Evolutionary conservation across 176 grass and related monocot species (phyloP).

Genomic region (Hsuehochloa calcarea): DNA sequence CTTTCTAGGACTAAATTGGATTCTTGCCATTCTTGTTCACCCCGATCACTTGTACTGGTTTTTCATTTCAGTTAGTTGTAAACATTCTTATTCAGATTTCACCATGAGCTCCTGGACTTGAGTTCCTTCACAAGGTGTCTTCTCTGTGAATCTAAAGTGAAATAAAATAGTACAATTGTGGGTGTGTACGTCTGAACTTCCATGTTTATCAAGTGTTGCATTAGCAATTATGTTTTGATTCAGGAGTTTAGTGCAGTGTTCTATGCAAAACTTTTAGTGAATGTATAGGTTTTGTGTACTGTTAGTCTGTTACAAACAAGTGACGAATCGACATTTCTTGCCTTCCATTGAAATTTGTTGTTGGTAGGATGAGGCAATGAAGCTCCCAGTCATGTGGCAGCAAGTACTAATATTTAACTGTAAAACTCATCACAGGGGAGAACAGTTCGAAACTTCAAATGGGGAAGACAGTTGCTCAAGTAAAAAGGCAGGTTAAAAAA

Average conservation of each 20-base stretch:
- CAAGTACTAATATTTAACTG: neutral
- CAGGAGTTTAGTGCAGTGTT: neutral
- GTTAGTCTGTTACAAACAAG: neutral
- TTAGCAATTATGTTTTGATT: neutral
- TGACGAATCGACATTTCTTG: neutral
- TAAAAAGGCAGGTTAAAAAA: neutral
- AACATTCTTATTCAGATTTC: conserved; percentile 23
- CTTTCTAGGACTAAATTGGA: conserved; percentile 8
- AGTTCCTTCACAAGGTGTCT: neutral
- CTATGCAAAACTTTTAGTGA: neutral
- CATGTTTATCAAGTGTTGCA: conserved; percentile 18
- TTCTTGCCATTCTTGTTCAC: neutral
- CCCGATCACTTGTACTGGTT: neutral
- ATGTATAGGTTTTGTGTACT: neutral
- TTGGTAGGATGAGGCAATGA: neutral
- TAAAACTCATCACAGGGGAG: neutral
- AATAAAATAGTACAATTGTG: conserved; percentile 12
- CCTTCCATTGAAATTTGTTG: neutral
- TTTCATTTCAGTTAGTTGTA: conserved; percentile 10
- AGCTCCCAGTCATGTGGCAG: neutral
- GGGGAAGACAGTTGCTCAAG: neutral
- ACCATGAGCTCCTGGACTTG: neutral
- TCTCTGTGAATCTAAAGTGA: conserved; percentile 3
- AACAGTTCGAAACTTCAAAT: neutral
- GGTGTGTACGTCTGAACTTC: neutral